Percentiles rank a stretch among this genome's conserved stretches.
Conservation (phyloP, 2,329 filamentous ascomycete species). For the Penicillium psychrosexuale region DNA sequence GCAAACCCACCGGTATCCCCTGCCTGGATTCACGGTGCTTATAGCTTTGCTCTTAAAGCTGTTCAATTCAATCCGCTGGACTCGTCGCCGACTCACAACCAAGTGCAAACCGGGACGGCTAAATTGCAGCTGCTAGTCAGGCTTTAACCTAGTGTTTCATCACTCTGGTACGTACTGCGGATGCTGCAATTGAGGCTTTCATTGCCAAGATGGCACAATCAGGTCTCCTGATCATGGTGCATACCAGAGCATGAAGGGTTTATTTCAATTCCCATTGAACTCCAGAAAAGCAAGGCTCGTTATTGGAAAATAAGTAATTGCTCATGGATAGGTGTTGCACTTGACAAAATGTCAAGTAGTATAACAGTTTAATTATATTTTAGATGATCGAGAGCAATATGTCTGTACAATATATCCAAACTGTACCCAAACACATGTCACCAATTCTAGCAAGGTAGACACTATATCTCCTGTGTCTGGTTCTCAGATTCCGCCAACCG, state of each 20-base stretch:
- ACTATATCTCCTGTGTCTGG: conserved; percentile 37
- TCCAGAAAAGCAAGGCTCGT: background rate
- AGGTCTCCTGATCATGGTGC: too few relatives aligned
- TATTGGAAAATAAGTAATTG: background rate
- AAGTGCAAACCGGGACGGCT: background rate
- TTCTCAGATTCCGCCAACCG: conserved; percentile 73
- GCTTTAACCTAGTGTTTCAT: too few relatives aligned
- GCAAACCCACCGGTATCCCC: background rate
- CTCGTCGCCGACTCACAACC: background rate
- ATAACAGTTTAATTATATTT: background rate
- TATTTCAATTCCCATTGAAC: background rate
- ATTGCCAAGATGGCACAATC: background rate
- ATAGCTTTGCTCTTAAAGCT: background rate
- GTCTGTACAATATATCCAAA: background rate
- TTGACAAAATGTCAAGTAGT: background rate
- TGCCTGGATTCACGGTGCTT: background rate
- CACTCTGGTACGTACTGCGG: background rate
- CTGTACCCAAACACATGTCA: background rate
- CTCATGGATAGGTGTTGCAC: background rate
- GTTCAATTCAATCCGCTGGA: background rate
- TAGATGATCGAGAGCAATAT: background rate
- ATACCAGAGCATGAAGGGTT: background rate
- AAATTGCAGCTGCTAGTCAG: too few relatives aligned
- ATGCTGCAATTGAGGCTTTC: background rate
- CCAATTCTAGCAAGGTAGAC: background rate